Base-by-base conservation (phyloP, 129 eudicot genomes). In the Silybum marianum region DNA sequence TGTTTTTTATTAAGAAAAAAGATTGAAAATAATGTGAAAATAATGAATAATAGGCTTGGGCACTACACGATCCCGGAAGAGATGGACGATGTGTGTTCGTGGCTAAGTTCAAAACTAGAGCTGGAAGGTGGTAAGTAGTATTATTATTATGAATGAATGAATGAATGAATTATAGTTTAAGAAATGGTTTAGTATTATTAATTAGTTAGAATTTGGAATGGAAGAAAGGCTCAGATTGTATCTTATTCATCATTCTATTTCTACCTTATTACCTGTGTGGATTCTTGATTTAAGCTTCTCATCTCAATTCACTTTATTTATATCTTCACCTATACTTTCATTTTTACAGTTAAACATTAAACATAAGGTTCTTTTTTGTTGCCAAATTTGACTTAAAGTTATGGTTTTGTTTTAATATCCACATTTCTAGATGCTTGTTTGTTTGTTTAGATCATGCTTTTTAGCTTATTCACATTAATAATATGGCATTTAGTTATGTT, bases 51-150 rank as follows among this genome's bases (percentile, higher is more conserved):
- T 86, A 94, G 98, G 86, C 97, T 94, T 58, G 98, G 97, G 26
- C 98, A 95, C 82, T 86, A 95, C 80, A 95, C 99, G 19, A 90
- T 84, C 69, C 99, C 98, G 9, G 95, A 95, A 84, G 97, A 95
- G 86, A 89, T 90, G 90, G 93, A 93, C 0, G 97, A 90, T 71
- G 85, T 95, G 82, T 92, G 99, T 82, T 85, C 82, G 12, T 95
- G 99, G 99, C 87, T 95, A 72, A 85, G 88, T 54, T 85, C 99
- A 77, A 92, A 86, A 81, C 81, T 95, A 71, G 90, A 91, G 73
- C 88, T 92, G 54, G 88, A 89, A 63, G 90, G 90, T 63, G 90
- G 90, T 63, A 75, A 81, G 69, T 39, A 32, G 25, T 77, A 36
- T 71, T 28, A 54, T 46, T 26, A 25, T 51, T 76, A 44, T 11